phyloP scores from a whole-genome alignment of 352 stramenopile genomes.

The Pythium diclinum region DNA sequence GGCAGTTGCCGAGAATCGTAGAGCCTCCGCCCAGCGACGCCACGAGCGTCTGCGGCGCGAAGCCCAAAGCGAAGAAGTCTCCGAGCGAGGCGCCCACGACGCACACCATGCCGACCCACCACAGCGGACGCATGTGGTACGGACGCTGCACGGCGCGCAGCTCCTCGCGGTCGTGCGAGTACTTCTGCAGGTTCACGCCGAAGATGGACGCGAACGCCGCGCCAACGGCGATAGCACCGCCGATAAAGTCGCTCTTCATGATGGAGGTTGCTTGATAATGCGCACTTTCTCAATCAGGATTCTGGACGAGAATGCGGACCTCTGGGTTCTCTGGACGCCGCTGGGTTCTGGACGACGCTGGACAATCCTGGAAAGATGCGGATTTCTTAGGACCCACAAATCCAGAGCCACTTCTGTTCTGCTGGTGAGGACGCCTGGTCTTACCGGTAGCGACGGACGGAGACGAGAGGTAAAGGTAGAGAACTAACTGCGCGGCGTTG shows the following conservation, averaged over 20 bases:
- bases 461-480: conserved; percentile 3
- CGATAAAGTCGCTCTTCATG: conserved; percentile 77
- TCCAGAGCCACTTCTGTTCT: background rate
- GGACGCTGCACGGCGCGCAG: conserved; percentile 57
- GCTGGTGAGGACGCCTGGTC: background rate
- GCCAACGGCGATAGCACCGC: conserved; percentile 70
- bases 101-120: conserved; percentile 87
- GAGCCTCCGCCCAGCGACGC: conserved; percentile 77
- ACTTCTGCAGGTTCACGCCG: conserved; percentile 90
- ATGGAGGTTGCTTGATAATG: background rate
- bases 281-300: background rate
- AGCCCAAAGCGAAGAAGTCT: conserved; percentile 85
- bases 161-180: conserved; percentile 86
- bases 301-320: too few species aligned
- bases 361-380: background rate
- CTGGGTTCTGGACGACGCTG: background rate
- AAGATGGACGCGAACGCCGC: conserved; percentile 86
- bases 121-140: conserved; percentile 81
- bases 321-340: too few species aligned
- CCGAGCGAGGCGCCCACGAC: conserved; percentile 78
- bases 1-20: conserved; percentile 80
- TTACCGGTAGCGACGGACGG: background rate
- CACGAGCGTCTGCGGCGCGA: conserved; percentile 85
- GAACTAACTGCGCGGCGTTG: conserved; percentile 2
- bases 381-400: background rate